These are phyloP conservation scores for Paraphysoderma sedebokerense DNA, from an alignment of 371 early-diverging fungal species.

Conservation along the genomic window DNA sequence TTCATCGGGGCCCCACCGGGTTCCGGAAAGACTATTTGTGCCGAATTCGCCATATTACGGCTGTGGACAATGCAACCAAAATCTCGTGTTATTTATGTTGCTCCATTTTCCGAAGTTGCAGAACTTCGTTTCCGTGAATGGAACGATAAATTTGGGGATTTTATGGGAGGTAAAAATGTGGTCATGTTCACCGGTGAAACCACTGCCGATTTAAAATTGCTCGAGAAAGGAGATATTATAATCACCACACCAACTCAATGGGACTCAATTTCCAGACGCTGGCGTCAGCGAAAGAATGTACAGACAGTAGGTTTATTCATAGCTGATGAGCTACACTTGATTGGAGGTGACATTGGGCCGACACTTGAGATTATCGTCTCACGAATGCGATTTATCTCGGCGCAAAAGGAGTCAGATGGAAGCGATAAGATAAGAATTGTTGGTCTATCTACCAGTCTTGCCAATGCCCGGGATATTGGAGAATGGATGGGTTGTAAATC, in stretches of 20 bases:
- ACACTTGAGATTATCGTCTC: conserved; percentile 81
- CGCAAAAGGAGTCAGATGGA: conserved; percentile 40
- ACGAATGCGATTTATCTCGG: conserved; percentile 79
- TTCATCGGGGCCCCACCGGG: conserved; percentile 96
- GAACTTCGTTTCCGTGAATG: conserved; percentile 61
- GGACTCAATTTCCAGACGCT: conserved; percentile 91
- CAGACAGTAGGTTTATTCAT: conserved; percentile 80
- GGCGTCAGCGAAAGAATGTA: conserved; percentile 83
- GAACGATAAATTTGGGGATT: conserved; percentile 42
- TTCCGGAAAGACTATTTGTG: conserved; percentile 91
- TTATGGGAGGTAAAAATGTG: conserved; percentile 58
- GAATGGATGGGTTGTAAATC: conserved; percentile 84
- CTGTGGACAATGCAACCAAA: conserved; percentile 4
- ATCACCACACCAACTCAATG: conserved; percentile 94
- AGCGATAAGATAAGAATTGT: conserved; percentile 66
- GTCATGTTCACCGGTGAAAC: conserved; percentile 90
- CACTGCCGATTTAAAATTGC: conserved; percentile 66
- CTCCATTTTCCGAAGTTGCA: conserved; percentile 78
- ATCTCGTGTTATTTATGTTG: conserved; percentile 77
- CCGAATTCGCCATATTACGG: conserved; percentile 70
- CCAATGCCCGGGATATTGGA: conserved; percentile 88
- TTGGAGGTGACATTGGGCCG: conserved; percentile 71
- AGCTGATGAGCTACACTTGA: conserved; percentile 92
- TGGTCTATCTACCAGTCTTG: conserved; percentile 69
- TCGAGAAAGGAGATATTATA: conserved; percentile 79